Evolutionary conservation across 148 eudicot species (phyloP).

Genomic region (Rhododendron kiyosumense): DNA sequence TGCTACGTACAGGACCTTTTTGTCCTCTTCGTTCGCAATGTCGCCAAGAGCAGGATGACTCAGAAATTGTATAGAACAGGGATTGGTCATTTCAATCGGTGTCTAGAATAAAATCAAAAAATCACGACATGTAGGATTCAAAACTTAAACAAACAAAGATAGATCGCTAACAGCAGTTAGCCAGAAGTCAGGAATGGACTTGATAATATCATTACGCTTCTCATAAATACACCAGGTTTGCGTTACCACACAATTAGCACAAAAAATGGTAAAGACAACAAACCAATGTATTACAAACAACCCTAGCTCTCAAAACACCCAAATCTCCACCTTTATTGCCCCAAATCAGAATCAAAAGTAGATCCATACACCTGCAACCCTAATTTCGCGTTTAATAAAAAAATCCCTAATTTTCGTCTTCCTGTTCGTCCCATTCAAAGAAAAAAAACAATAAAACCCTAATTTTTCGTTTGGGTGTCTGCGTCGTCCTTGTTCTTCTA

Average conservation of each 20-base stretch:
- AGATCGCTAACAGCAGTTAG: constrained; percentile 68
- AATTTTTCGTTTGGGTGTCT: too few relatives aligned
- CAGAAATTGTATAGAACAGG: constrained; percentile 52
- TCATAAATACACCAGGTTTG: constrained; percentile 67
- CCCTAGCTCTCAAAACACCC: too few relatives aligned
- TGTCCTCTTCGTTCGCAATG: constrained; percentile 77
- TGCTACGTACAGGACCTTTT: constrained; percentile 41
- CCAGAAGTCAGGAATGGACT: constrained; percentile 92
- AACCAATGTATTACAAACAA: too few relatives aligned
- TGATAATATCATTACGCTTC: constrained; percentile 66
- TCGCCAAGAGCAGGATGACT: constrained; percentile 91
- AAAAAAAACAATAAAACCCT: too few relatives aligned
- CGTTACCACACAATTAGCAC: constrained; percentile 20
- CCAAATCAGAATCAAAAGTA: too few relatives aligned
- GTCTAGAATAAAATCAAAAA: neutral
- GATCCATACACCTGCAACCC: too few relatives aligned
- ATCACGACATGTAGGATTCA: neutral
- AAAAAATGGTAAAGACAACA: too few relatives aligned
- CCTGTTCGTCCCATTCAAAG: too few relatives aligned
- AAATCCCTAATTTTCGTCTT: too few relatives aligned
- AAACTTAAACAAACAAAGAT: neutral
- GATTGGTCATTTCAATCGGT: neutral
- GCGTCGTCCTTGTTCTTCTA: too few relatives aligned
- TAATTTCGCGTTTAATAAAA: too few relatives aligned
- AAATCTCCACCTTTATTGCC: too few relatives aligned